A percentile compares a stretch with the other conserved stretches of the same genome.
Conservation (phyloP, 1,284 basidiomycete species). For the Sporisorium exsertum region DNA sequence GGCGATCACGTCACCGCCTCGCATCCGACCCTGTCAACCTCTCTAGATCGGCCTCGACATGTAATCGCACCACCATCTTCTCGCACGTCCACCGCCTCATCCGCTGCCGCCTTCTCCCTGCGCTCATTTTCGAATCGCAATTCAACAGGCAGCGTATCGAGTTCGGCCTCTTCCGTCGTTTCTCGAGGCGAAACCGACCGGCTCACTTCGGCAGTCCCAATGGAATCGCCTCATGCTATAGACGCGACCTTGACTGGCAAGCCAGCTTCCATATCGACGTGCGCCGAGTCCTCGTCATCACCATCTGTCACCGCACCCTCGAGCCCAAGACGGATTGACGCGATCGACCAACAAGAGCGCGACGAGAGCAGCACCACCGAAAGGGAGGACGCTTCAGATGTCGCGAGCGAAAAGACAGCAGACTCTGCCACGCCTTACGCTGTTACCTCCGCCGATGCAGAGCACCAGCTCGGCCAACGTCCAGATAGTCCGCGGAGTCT, state of each 20-base stretch:
- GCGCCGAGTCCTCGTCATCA: conserved; percentile 16
- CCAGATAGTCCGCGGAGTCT: neutral
- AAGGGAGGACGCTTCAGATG: conserved; percentile 2
- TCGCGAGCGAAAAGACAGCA: conserved; percentile 2
- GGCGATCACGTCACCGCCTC: conserved; percentile 6
- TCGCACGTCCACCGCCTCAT: conserved; percentile 49
- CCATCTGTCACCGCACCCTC: conserved; percentile 32
- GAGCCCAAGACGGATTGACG: conserved; percentile 8
- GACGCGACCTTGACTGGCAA: conserved; percentile 11
- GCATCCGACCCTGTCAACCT: conserved; percentile 6
- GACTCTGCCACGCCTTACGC: conserved; percentile 2
- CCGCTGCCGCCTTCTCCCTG: conserved; percentile 55
- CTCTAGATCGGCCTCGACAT: conserved; percentile 10
- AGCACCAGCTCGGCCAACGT: neutral
- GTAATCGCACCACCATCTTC: conserved; percentile 35
- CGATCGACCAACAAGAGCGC: neutral
- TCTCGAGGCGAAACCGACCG: conserved; percentile 29
- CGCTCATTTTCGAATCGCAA: conserved; percentile 56
- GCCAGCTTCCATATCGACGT: conserved; percentile 6
- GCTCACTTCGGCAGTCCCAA: conserved; percentile 15
- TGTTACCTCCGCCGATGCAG: neutral
- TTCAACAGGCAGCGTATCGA: conserved; percentile 53
- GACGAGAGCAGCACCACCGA: neutral
- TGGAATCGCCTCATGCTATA: conserved; percentile 15
- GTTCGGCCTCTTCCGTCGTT: conserved; percentile 36